Conservation (phyloP, 768 basidiomycete species). For the Leccinum truebloodii region DNA sequence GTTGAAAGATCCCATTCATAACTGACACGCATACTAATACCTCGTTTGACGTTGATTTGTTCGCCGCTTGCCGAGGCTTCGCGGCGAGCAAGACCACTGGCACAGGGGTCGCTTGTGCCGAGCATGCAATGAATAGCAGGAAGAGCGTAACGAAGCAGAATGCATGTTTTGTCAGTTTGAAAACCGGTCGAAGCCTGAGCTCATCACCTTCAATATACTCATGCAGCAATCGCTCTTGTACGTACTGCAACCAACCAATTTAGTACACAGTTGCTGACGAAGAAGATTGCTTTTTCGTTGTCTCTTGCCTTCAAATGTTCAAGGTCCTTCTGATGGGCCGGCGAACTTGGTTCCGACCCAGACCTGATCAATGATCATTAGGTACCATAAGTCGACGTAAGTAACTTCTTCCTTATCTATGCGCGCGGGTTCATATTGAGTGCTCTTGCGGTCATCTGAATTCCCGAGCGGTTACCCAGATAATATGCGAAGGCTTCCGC, state of each 20-base stretch:
- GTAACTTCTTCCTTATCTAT: no score
- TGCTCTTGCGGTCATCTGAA: no score
- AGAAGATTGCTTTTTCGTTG: neutral
- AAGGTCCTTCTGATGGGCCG: neutral
- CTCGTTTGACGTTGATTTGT: neutral
- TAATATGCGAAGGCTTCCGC: no score
- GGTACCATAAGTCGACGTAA: no score
- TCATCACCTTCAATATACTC: neutral
- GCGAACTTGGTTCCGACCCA: no score
- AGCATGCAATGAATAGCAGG: constrained; percentile 1
- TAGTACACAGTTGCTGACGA: no score
- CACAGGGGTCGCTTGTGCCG: no score
- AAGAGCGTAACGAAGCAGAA: neutral
- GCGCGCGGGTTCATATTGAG: no score
- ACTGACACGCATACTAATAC: neutral
- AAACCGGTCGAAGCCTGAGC: neutral
- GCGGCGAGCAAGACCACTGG: no score
- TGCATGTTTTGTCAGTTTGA: neutral
- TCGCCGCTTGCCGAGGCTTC: no score
- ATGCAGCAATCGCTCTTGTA: neutral
- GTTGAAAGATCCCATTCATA: neutral
- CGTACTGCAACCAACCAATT: neutral
- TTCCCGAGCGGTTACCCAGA: no score
- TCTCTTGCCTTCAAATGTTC: neutral
- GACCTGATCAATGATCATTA: no score